Conservation (phyloP, 306 rosid species). For the Quercus alba region DNA sequence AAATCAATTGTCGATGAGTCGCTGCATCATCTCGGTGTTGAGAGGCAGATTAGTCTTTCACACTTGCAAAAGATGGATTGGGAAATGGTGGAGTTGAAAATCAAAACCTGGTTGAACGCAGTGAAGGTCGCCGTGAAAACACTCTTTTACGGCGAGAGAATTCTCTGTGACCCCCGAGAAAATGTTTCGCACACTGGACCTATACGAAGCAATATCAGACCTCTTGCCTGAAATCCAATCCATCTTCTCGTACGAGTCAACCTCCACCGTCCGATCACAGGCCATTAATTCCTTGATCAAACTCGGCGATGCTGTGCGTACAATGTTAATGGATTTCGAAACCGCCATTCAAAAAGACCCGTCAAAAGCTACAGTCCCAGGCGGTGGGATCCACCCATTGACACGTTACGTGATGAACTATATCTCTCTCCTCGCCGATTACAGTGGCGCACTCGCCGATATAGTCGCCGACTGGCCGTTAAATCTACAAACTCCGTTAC, state of each 20-base stretch:
- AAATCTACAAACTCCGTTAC: constrained; percentile 38
- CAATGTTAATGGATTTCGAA: neutral
- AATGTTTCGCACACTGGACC: constrained; percentile 55
- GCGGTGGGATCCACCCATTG: constrained; percentile 84
- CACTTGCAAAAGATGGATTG: constrained; percentile 71
- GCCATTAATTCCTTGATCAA: constrained; percentile 39
- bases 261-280: constrained; percentile 37
- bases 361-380: constrained; percentile 54
- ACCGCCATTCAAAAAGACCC: constrained; percentile 49
- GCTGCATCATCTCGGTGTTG: constrained; percentile 61
- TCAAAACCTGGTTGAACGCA: constrained; percentile 62
- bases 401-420: constrained; percentile 95
- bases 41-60: constrained; percentile 37
- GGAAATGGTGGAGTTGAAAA: constrained; percentile 63
- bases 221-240: constrained; percentile 57
- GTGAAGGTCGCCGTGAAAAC: constrained; percentile 44
- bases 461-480: constrained; percentile 61
- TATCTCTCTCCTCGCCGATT: constrained; percentile 57
- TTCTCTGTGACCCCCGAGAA: constrained; percentile 69
- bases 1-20: constrained; percentile 71
- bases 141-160: constrained; percentile 57
- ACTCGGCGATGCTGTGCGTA: constrained; percentile 35
- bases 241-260: constrained; percentile 64
- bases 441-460: constrained; percentile 43
- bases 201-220: constrained; percentile 62